phyloP scores from a whole-genome alignment of 345 rosid species.

The Clausena lansium region DNA sequence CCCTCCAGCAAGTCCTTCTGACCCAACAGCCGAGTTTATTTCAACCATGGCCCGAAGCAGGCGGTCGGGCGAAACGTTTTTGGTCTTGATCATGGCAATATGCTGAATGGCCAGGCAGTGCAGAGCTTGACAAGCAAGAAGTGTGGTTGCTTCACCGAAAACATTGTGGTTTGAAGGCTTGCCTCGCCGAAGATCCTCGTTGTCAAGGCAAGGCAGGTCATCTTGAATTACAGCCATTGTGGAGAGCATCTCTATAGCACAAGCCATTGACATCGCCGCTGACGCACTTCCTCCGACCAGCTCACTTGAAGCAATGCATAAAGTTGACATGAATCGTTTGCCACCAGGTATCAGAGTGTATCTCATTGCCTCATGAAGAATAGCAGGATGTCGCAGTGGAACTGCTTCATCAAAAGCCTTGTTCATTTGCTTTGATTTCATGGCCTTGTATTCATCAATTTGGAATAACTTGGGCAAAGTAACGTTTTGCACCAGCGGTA shows the following conservation, averaged over 20 bases:
- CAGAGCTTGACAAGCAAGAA: constrained; percentile 40
- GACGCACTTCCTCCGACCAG: too few species aligned
- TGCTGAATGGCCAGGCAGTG: constrained; percentile 29
- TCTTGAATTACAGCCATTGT: constrained; percentile 34
- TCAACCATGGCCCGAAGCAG: constrained; percentile 17
- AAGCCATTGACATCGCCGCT: too few species aligned
- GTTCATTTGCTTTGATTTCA: too few species aligned
- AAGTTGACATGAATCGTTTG: constrained; percentile 57
- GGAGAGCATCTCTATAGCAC: constrained; percentile 30
- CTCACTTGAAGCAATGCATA: constrained; percentile 36
- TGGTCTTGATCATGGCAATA: too few species aligned
- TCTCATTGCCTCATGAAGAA: constrained; percentile 17
- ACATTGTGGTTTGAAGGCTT: too few species aligned
- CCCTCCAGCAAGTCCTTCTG: constrained; percentile 56
- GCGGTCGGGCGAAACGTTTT: constrained; percentile 7
- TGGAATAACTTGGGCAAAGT: constrained; percentile 19
- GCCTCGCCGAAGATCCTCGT: too few species aligned
- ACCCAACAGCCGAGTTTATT: constrained; percentile 36
- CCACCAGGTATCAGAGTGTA: constrained; percentile 57
- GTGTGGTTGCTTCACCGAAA: too few species aligned
- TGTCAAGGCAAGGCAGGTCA: too few species aligned
- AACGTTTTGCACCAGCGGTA: not conserved
- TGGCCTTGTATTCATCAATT: not conserved
- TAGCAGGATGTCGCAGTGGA: constrained; percentile 27
- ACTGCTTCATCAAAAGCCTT: too few species aligned